These are phyloP conservation scores for Apiospora rasikravindrae DNA, from an alignment of 2,329 filamentous ascomycete genomes.

Conservation along the genomic window DNA sequence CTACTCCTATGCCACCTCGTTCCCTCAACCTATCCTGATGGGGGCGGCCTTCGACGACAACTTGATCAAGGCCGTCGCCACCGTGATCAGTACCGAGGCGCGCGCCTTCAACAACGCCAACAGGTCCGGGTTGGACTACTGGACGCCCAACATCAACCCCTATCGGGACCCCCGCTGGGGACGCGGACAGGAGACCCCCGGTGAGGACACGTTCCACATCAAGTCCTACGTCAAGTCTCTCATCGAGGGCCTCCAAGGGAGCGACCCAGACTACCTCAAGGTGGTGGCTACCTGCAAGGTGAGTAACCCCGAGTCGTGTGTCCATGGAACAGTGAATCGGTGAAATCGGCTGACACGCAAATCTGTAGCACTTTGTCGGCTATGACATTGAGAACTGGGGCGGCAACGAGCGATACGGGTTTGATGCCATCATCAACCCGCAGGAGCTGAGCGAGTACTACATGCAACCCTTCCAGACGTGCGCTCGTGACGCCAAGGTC, in stretches of 20 bases:
- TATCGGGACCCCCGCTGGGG: constrained; percentile 34
- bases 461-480: constrained; percentile 67
- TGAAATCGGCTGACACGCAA: neutral
- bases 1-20: constrained; percentile 39
- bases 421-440: constrained; percentile 58
- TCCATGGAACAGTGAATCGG: neutral
- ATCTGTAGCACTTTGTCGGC: constrained; percentile 53
- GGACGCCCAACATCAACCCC: constrained; percentile 35
- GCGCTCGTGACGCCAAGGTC: constrained; percentile 59
- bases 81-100: constrained; percentile 37
- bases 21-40: constrained; percentile 38
- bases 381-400: constrained; percentile 60
- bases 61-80: constrained; percentile 36
- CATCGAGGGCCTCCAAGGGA: constrained; percentile 57
- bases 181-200: constrained; percentile 35
- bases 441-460: constrained; percentile 74
- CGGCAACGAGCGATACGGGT: constrained; percentile 52
- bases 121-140: constrained; percentile 33
- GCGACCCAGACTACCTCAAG: constrained; percentile 38
- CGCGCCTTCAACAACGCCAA: constrained; percentile 40
- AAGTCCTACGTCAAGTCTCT: constrained; percentile 56
- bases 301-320: neutral
- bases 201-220: constrained; percentile 46
- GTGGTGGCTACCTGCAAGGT: constrained; percentile 61
- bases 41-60: constrained; percentile 39